phyloP scores from a whole-genome alignment of 202 grass and related monocot genomes.

The Setaria viridis region DNA sequence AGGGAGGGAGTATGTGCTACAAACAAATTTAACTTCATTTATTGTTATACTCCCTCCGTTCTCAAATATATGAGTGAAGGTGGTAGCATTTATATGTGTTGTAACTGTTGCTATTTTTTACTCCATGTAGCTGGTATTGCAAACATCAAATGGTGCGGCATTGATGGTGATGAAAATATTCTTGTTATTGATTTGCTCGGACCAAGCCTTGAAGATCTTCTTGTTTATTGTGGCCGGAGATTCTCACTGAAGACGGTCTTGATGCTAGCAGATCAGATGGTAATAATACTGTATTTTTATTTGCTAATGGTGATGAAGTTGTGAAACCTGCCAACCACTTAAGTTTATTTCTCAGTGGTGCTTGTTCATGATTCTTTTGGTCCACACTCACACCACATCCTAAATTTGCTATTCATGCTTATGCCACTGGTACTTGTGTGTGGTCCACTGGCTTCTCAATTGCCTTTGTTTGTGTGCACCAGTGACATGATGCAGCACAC shows the following conservation, averaged over 20 bases:
- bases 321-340: slow-evolving; percentile 10
- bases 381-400: background rate
- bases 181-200: slow-evolving; percentile 86
- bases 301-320: slow-evolving; percentile 18
- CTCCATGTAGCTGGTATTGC: slow-evolving; percentile 72
- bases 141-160: slow-evolving; percentile 83
- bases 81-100: background rate
- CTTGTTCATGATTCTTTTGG: background rate
- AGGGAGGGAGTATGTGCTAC: slow-evolving; percentile 66
- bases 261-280: slow-evolving; percentile 83
- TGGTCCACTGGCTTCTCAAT: background rate
- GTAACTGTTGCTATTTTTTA: slow-evolving; percentile 35
- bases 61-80: no score
- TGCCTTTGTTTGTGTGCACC: background rate
- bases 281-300: slow-evolving; percentile 46
- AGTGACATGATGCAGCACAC: no score
- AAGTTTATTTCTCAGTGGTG: background rate
- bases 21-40: slow-evolving; percentile 27
- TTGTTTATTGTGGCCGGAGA: slow-evolving; percentile 73
- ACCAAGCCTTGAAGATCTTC: slow-evolving; percentile 79
- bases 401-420: background rate
- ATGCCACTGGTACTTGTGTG: background rate
- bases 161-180: slow-evolving; percentile 77
- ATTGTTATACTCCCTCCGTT: background rate
- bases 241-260: slow-evolving; percentile 79